phyloP scores from a whole-genome alignment of 2,329 filamentous ascomycete genomes.

The Venturia aucupariae region DNA sequence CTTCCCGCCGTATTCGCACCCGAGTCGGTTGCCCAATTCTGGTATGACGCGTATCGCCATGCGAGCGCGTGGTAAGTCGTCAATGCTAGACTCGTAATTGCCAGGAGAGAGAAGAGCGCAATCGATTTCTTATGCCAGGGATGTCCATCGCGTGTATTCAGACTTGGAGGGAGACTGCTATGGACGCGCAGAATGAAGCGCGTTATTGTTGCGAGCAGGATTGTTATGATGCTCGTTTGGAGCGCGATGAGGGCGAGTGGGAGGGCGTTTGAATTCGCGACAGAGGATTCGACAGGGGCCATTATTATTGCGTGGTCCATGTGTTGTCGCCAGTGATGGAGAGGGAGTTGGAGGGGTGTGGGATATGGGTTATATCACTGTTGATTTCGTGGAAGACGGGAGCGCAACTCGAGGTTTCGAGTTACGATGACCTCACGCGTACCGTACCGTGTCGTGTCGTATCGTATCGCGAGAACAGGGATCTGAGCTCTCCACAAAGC shows the following conservation, averaged over 20 bases:
- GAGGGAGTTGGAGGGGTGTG: background rate
- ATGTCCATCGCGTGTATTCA: constrained; percentile 26
- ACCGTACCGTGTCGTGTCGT: background rate
- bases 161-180: constrained; percentile 25
- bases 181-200: constrained; percentile 25
- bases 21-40: constrained; percentile 39
- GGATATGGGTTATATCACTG: background rate
- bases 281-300: constrained; percentile 28
- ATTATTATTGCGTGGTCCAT: constrained; percentile 17
- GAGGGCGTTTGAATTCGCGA: constrained; percentile 25
- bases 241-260: constrained; percentile 25
- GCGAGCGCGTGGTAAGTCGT: constrained; percentile 36
- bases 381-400: background rate
- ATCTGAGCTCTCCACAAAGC: background rate
- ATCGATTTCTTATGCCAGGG: constrained; percentile 25
- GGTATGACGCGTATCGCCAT: constrained; percentile 41
- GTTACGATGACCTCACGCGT: background rate
- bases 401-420: background rate
- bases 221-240: constrained; percentile 25
- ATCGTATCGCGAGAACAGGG: background rate
- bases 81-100: constrained; percentile 35
- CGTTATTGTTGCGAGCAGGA: constrained; percentile 24
- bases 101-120: constrained; percentile 35
- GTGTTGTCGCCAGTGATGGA: background rate
- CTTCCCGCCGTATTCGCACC: constrained; percentile 33